Base-by-base conservation (phyloP, 2,329 filamentous ascomycete genomes). In the Aaosphaeria pasadenensis region DNA sequence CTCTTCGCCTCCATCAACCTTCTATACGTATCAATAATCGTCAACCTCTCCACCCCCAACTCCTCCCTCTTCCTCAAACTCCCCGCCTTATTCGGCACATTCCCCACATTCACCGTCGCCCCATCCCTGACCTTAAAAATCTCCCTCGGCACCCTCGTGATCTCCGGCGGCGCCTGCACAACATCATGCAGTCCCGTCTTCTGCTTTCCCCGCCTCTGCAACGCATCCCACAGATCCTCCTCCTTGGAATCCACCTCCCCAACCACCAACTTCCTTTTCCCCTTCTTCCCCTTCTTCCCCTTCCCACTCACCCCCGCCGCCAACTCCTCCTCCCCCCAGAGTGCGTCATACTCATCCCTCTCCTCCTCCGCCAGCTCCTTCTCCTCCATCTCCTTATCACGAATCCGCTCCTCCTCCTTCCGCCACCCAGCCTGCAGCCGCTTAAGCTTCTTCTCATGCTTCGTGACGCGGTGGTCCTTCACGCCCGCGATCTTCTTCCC, bases 321-420 rank as follows among this genome's bases (percentile, higher is more conserved):
- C 51, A 84, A 82, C 40, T 86, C 68, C 52, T 87, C 85, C 17
- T 75, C 74, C 38, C 81, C 74, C 59, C 87, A 84, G 43, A 82
- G 71, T 50, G 85, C 82, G 44, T 88, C 86, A 43, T 77, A 68
- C 62, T 81, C 75, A 46, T 81, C 78, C 41, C 86, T 84, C 46
- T 80, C 81, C 57, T 82, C 76, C 44, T 74, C 75, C 24, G 88
- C 86, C 59, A 86, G 81, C 56, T 85, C 85, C 45, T 80, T 76
- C 80, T 88, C 91, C 57, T 92, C 88, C 40, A 87, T 85, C 66
- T 91, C 89, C 55, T 89, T 79, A 62, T 88, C 88, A 59, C 85
- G 84, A 77, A 78, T 71, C 47, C 70, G 66, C 17, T 65, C 73
- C 31, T 82, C 79, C 42, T 78, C 76, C 51, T 77, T 72, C 31